Conservation (phyloP, 768 basidiomycete species). For the Suillus spraguei region DNA sequence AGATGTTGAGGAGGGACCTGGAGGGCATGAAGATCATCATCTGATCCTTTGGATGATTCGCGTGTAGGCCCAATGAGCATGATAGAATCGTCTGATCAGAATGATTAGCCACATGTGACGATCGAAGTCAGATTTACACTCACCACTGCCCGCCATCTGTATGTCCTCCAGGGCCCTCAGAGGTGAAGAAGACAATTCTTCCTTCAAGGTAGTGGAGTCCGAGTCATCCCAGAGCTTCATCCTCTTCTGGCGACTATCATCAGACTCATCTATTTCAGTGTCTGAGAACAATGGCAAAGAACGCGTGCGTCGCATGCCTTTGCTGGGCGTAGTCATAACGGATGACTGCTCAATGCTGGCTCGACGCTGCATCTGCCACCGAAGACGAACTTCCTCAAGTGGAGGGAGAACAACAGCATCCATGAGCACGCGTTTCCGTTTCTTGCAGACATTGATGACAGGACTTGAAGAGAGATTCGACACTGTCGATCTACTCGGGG, state of each 20-base stretch:
- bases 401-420: conserved; percentile 55
- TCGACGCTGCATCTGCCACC: conserved; percentile 22
- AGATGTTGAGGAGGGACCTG: conserved; percentile 73
- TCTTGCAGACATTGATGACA: conserved; percentile 31
- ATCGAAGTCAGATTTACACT: conserved; percentile 14
- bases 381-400: conserved; percentile 30
- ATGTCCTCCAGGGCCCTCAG: conserved; percentile 28
- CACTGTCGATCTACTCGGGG: conserved; percentile 13
- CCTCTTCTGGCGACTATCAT: conserved; percentile 23
- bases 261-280: conserved; percentile 17
- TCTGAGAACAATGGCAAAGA: conserved; percentile 27
- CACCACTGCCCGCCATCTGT: conserved; percentile 37
- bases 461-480: not conserved
- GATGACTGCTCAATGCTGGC: conserved; percentile 20
- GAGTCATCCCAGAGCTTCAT: conserved; percentile 26
- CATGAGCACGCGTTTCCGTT: conserved; percentile 52
- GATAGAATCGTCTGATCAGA: conserved; percentile 50
- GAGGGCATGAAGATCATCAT: conserved; percentile 64
- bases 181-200: conserved; percentile 15
- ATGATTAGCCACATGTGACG: conserved; percentile 4
- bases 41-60: conserved; percentile 44
- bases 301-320: conserved; percentile 27
- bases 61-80: conserved; percentile 25
- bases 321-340: conserved; percentile 10
- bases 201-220: conserved; percentile 3